Conservation (phyloP, 169 alveolate genomes). For the Perkinsus marinus region DNA sequence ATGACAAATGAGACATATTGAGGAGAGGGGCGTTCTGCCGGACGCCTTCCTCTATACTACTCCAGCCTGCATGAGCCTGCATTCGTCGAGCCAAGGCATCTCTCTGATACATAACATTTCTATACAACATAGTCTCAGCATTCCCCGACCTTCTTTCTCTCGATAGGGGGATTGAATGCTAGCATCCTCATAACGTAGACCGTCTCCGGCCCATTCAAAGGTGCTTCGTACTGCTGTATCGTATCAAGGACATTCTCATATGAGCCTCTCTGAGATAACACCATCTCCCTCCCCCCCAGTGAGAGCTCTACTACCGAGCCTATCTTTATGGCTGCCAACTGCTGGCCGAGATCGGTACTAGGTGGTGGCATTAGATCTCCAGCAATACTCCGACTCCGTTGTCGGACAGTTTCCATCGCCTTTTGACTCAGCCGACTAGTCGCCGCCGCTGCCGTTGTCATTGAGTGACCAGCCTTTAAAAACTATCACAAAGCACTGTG, state of each 20-base stretch:
- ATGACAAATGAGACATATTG: not conserved
- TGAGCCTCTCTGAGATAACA: not conserved
- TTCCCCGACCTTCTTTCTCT: not conserved
- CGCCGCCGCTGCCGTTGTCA: not conserved
- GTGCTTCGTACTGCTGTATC: not conserved
- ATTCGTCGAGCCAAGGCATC: not conserved
- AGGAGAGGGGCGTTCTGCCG: not conserved
- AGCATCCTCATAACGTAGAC: not conserved
- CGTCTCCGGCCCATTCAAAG: not conserved
- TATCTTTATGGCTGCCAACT: not conserved
- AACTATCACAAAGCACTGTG: not conserved
- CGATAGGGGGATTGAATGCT: not conserved
- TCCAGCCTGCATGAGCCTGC: not conserved
- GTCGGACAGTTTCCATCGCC: not conserved
- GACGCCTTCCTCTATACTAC: not conserved
- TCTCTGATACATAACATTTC: not conserved
- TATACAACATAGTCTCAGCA: not conserved
- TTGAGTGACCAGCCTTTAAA: not conserved
- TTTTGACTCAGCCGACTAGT: not conserved
- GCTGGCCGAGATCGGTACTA: not conserved
- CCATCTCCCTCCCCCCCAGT: not conserved
- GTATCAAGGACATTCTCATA: not conserved
- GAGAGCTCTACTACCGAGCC: not conserved
- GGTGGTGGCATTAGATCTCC: not conserved
- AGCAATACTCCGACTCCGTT: not conserved